These are phyloP conservation scores for Hygrophila difformis DNA, from an alignment of 257 asterid species.

Conservation along the genomic window DNA sequence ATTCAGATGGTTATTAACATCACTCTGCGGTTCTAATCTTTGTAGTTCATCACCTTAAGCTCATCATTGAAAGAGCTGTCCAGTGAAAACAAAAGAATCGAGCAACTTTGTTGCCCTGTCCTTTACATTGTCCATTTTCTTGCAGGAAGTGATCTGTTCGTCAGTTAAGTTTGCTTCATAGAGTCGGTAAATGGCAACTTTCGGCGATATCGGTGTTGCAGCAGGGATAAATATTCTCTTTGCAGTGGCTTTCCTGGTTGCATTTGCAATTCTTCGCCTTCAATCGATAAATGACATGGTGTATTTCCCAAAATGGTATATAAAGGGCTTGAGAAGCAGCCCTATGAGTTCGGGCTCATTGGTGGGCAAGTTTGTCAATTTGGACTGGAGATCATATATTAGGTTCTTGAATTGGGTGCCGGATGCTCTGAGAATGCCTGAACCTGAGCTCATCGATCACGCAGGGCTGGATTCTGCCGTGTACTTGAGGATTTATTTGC, in stretches of 20 bases:
- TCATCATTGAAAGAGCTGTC: no score
- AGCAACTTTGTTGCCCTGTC: background rate
- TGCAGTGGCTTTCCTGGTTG: slow-evolving; percentile 62
- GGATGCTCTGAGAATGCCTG: slow-evolving; percentile 96
- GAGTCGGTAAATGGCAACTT: slow-evolving; percentile 63
- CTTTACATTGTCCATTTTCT: slow-evolving; percentile 7
- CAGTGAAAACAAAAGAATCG: no score
- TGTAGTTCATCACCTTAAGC: no score
- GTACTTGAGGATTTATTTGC: slow-evolving; percentile 82
- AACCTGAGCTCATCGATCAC: slow-evolving; percentile 85
- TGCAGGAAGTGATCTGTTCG: slow-evolving; percentile 21
- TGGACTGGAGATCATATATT: no score
- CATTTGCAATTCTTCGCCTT: slow-evolving; percentile 76
- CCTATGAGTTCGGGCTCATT: slow-evolving; percentile 58
- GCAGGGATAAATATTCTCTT: slow-evolving; percentile 70
- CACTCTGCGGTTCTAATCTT: no score
- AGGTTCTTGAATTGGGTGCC: slow-evolving; percentile 95
- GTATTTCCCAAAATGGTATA: slow-evolving; percentile 96
- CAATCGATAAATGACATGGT: slow-evolving; percentile 94
- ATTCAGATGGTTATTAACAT: no score
- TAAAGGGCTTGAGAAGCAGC: slow-evolving; percentile 82
- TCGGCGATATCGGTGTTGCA: slow-evolving; percentile 81
- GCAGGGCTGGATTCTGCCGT: slow-evolving; percentile 94
- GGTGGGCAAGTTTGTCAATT: slow-evolving; percentile 55
- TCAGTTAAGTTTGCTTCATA: no score